Evolutionary conservation across 1,139 yeast species (phyloP), one percentile per base, ranked within the genome.

Genomic region (Meyerozyma guilliermondii): DNA sequence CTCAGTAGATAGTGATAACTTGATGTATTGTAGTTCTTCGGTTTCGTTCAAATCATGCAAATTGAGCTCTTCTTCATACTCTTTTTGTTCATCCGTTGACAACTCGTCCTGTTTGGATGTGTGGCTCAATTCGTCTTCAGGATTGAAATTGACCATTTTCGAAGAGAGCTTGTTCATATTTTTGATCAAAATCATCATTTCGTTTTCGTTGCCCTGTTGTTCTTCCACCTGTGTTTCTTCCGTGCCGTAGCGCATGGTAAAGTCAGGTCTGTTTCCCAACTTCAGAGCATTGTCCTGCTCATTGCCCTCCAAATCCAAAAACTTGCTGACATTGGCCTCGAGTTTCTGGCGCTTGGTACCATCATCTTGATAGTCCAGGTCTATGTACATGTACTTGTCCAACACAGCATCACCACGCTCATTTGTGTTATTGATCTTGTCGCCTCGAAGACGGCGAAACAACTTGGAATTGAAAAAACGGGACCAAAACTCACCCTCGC

Each of bases 401-500:
- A 92, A 71, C 6, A 89, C 74, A 9, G 83, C 76, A 61, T 92
- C 98, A 41, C 94, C 91, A 47, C 95, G 76, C 50, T 87, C 89
- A 51, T 81, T 83, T 2, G 78, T 65, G 55, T 81, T 80, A 41
- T 69, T 69, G 42, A 88, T 77, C 51, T 82, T 83, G 58, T 92
- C 98, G 46, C 99, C 98, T 57, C 96, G 76, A 35, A 92, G 69
- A 54, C 92, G 78, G 53, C 97, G 74, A 58, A 91, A 92, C 46
- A 92, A 66, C 54, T 89, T 83, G 1, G 97, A 88, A 54, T 87
- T 83, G 69, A 92, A 92, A 57, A 92, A 94, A 48, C 98, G 71
- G n/a, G 95, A 86, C 98, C 99, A 92, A 54, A 92, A 92, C 56
- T 87, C 95, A 31, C 94, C 92, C 60, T 91, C 98, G 41, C 78